These are phyloP conservation scores for Cercospora zeina DNA, from an alignment of 2,329 filamentous ascomycete species.

Conservation along the genomic window DNA sequence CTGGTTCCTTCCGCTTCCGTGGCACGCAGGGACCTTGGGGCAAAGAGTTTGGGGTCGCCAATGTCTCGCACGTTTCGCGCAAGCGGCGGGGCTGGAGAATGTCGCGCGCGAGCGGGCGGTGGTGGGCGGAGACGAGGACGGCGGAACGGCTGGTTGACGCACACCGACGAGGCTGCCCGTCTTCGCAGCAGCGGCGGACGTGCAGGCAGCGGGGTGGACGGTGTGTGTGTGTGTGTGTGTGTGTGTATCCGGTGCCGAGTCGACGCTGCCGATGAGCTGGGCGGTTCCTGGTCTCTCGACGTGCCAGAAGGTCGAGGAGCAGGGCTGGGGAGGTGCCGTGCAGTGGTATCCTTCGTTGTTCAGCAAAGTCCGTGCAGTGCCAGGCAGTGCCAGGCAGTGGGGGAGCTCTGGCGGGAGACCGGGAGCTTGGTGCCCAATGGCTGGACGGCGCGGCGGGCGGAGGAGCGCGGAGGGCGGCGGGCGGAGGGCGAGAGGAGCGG, in stretches of 20 bases:
- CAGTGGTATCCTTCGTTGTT: too few species aligned
- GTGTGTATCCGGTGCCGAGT: not conserved
- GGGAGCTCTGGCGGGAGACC: constrained; percentile 8
- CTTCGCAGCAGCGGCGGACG: constrained; percentile 1
- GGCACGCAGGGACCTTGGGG: constrained; percentile 28
- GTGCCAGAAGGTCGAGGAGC: constrained; percentile 1
- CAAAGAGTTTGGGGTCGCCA: constrained; percentile 25
- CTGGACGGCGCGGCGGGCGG: not conserved
- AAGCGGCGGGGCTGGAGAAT: constrained; percentile 20
- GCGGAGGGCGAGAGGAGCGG: not conserved
- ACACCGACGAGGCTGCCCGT: constrained; percentile 7
- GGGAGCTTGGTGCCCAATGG: constrained; percentile 19
- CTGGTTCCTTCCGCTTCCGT: constrained; percentile 30
- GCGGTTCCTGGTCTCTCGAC: constrained; percentile 3
- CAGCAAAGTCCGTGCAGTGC: constrained; percentile 14
- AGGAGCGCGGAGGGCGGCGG: constrained; percentile 7
- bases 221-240: not conserved
- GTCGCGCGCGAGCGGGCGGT: constrained; percentile 7
- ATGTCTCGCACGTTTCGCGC: constrained; percentile 23
- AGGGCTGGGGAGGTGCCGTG: not conserved
- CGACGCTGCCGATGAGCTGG: not conserved
- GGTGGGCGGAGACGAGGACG: constrained; percentile 11
- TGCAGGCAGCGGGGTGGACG: not conserved
- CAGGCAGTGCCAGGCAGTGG: constrained; percentile 8
- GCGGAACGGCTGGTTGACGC: constrained; percentile 14